phyloP scores from a whole-genome alignment of 1,139 yeast genomes.

The Hyphopichia wangnamkhiaoensis region DNA sequence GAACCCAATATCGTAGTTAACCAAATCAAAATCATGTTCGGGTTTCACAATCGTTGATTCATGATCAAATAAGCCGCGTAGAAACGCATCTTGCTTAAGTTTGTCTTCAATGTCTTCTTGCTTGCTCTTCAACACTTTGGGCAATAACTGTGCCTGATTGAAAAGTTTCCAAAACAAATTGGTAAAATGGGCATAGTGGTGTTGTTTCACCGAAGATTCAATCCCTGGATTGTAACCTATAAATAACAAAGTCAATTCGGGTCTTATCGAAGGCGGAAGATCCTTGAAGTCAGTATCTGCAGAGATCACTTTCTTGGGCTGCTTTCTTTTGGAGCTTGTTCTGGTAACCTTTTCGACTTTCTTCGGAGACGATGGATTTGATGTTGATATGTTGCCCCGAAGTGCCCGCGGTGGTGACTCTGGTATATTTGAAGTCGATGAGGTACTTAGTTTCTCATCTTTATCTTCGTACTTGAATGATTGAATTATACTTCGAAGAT shows the following conservation, averaged over 20 bases:
- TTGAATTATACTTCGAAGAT: conserved; percentile 15
- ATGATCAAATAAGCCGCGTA: too few relatives aligned
- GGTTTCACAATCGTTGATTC: too few relatives aligned
- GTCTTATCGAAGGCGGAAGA: conserved; percentile 37
- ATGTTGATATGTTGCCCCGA: too few relatives aligned
- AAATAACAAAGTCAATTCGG: conserved; percentile 47
- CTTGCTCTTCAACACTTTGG: conserved; percentile 15
- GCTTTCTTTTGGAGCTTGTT: too few relatives aligned
- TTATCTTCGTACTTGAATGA: conserved; percentile 16
- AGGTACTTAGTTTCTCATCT: not conserved
- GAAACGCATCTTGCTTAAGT: conserved; percentile 11
- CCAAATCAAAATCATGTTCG: conserved; percentile 47
- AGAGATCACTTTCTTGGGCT: too few relatives aligned
- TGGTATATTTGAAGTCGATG: too few relatives aligned
- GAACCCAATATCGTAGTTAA: conserved; percentile 59
- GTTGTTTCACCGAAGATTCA: conserved; percentile 62
- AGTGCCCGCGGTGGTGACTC: too few relatives aligned
- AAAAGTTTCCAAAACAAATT: conserved; percentile 72
- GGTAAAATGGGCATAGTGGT: conserved; percentile 73
- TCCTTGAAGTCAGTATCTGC: conserved; percentile 17
- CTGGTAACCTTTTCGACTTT: too few relatives aligned
- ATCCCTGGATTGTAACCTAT: conserved; percentile 79
- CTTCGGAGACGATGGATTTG: too few relatives aligned
- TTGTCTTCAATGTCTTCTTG: conserved; percentile 7
- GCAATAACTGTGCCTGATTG: conserved; percentile 51